A percentile compares a stretch with the other conserved stretches of the same genome.
Conservation (phyloP, 306 rosid species). For the Mucuna pruriens region DNA sequence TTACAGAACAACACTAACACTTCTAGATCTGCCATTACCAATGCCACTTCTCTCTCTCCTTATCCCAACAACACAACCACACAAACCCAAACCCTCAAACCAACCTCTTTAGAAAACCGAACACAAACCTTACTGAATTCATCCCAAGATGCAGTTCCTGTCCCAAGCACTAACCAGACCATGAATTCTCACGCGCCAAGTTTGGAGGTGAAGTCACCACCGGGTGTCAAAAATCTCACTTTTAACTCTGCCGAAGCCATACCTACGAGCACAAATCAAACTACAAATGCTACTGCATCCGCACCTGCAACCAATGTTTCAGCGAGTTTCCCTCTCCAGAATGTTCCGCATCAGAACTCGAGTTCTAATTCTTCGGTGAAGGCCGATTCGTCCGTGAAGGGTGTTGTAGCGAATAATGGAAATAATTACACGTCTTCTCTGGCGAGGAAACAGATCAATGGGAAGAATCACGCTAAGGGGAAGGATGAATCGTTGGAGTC, state of each 20-base stretch:
- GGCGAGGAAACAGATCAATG: slow-evolving; percentile 48
- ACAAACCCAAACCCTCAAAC: slow-evolving; percentile 11
- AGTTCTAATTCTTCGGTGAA: slow-evolving; percentile 6
- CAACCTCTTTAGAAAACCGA: slow-evolving; percentile 28
- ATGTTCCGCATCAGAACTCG: neutral
- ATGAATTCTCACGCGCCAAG: neutral
- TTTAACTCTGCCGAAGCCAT: neutral
- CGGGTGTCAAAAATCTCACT: slow-evolving; percentile 38
- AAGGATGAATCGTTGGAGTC: slow-evolving; percentile 54
- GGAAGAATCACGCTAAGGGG: slow-evolving; percentile 24
- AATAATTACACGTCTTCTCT: slow-evolving; percentile 57
- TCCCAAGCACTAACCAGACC: slow-evolving; percentile 36
- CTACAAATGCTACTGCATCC: neutral
- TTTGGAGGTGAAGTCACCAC: slow-evolving; percentile 36
- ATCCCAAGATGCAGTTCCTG: slow-evolving; percentile 13
- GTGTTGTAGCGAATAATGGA: slow-evolving; percentile 20
- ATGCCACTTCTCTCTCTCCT: slow-evolving; percentile 45
- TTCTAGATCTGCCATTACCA: slow-evolving; percentile 65
- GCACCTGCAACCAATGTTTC: slow-evolving; percentile 10
- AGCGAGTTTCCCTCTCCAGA: neutral
- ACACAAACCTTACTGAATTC: slow-evolving; percentile 33
- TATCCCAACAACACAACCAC: neutral
- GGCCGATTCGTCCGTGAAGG: slow-evolving; percentile 29
- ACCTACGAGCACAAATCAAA: neutral
- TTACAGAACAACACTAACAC: slow-evolving; percentile 12